phyloP scores from a whole-genome alignment of 1,284 basidiomycete genomes.

The Irpex lacteus region DNA sequence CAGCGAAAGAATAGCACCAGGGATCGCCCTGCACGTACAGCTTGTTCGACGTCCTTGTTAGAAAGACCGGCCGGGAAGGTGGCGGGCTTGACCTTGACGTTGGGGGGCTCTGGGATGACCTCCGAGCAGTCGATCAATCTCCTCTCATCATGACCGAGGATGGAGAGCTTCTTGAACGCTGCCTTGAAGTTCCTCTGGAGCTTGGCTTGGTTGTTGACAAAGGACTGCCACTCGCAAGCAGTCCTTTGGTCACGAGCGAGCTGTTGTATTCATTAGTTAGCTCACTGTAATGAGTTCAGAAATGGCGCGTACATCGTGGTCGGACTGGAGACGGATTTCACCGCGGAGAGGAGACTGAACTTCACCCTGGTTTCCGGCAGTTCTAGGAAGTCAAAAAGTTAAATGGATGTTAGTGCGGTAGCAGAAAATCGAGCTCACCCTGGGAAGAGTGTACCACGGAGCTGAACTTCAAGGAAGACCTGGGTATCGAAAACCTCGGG shows the following conservation, averaged over 20 bases:
- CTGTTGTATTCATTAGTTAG: background rate
- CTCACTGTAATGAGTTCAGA: background rate
- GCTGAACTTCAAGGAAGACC: constrained; percentile 29
- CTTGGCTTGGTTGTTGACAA: constrained; percentile 28
- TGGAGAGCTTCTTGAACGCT: constrained; percentile 31
- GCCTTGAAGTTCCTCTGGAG: constrained; percentile 27
- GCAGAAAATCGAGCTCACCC: background rate
- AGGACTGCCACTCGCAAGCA: constrained; percentile 25
- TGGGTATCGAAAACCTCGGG: constrained; percentile 28
- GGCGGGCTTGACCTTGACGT: constrained; percentile 8
- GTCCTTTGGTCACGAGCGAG: constrained; percentile 26
- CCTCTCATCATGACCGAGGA: constrained; percentile 28
- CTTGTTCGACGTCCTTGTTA: constrained; percentile 34
- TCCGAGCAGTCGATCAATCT: constrained; percentile 26
- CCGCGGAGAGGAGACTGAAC: constrained; percentile 14
- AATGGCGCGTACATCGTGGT: constrained; percentile 6
- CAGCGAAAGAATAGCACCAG: background rate
- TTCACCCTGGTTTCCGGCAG: constrained; percentile 20
- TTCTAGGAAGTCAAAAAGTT: background rate
- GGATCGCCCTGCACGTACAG: constrained; percentile 17
- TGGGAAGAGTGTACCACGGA: constrained; percentile 19
- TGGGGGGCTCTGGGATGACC: constrained; percentile 13
- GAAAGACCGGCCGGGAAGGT: constrained; percentile 22
- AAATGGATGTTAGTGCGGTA: background rate
- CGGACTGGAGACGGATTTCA: constrained; percentile 20